A percentile compares a stretch with the other conserved stretches of the same genome.
Conservation (phyloP, 2,329 filamentous ascomycete genomes). For the Pyricularia sp. region DNA sequence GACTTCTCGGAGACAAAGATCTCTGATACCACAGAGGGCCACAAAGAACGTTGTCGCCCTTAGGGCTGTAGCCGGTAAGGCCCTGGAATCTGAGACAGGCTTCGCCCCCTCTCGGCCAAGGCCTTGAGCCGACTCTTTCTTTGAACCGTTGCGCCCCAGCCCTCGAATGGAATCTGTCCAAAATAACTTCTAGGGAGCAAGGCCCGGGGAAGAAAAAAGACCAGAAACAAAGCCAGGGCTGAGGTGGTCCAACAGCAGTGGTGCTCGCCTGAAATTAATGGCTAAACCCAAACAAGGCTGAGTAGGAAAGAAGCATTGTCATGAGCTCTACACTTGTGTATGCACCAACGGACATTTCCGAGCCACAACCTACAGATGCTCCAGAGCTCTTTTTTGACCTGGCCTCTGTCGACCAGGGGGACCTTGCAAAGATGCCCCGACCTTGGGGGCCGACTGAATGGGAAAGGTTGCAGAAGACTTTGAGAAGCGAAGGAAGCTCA, state of each 20-base stretch:
- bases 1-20: background rate
- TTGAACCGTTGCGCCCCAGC: background rate
- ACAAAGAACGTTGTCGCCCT: background rate
- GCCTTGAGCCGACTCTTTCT: background rate
- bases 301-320: background rate
- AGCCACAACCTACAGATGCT: background rate
- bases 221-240: background rate
- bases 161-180: background rate
- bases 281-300: background rate
- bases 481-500: background rate
- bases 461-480: background rate
- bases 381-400: background rate
- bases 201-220: background rate
- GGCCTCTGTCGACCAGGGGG: background rate
- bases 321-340: background rate
- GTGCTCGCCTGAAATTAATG: background rate
- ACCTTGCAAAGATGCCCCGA: background rate
- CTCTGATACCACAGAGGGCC: background rate
- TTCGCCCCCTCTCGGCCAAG: background rate
- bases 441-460: background rate
- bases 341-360: background rate
- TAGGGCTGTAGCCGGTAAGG: background rate
- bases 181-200: background rate
- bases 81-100: background rate
- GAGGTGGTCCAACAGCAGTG: background rate